These are phyloP conservation scores for Clonostachys rhizophaga DNA, from an alignment of 2,329 filamentous ascomycete genomes.

Conservation along the genomic window DNA sequence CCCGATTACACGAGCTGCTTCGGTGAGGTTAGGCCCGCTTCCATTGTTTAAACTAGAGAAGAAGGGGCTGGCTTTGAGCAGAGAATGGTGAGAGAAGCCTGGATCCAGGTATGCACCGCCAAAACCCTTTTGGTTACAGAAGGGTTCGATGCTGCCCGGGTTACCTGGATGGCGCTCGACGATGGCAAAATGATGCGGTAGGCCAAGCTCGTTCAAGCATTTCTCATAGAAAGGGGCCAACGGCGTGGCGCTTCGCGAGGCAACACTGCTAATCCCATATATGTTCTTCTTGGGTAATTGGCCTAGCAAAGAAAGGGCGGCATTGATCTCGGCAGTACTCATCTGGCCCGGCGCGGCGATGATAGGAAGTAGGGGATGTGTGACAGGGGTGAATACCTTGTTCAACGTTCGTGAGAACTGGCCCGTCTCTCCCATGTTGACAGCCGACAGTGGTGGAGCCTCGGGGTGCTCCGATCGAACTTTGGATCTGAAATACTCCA, in stretches of 20 bases:
- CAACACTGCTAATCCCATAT: slow-evolving; percentile 72
- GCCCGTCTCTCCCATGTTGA: slow-evolving; percentile 85
- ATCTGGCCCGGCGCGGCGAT: slow-evolving; percentile 84
- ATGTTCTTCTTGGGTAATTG: slow-evolving; percentile 76
- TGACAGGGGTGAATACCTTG: slow-evolving; percentile 83
- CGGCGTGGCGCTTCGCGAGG: slow-evolving; percentile 58
- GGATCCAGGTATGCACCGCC: slow-evolving; percentile 80
- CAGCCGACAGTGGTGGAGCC: slow-evolving; percentile 70
- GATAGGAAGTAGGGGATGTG: slow-evolving; percentile 76
- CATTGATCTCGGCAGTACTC: slow-evolving; percentile 81
- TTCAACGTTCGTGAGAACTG: slow-evolving; percentile 82
- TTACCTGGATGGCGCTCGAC: slow-evolving; percentile 66
- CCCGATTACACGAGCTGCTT: slow-evolving; percentile 73
- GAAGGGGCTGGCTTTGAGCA: slow-evolving; percentile 51
- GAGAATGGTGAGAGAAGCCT: slow-evolving; percentile 55
- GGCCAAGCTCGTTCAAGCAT: slow-evolving; percentile 75
- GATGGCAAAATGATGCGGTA: slow-evolving; percentile 76
- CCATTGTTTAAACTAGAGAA: slow-evolving; percentile 46
- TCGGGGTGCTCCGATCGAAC: slow-evolving; percentile 66
- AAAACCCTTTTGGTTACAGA: slow-evolving; percentile 70
- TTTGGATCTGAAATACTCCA: slow-evolving; percentile 81
- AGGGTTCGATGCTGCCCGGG: slow-evolving; percentile 62
- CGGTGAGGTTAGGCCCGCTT: slow-evolving; percentile 57
- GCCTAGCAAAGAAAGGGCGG: slow-evolving; percentile 71
- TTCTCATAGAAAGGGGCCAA: slow-evolving; percentile 85